Evolutionary conservation across 768 basidiomycete species (phyloP), one percentile per base, ranked within the genome.

Genomic region (Rickenella mellea): DNA sequence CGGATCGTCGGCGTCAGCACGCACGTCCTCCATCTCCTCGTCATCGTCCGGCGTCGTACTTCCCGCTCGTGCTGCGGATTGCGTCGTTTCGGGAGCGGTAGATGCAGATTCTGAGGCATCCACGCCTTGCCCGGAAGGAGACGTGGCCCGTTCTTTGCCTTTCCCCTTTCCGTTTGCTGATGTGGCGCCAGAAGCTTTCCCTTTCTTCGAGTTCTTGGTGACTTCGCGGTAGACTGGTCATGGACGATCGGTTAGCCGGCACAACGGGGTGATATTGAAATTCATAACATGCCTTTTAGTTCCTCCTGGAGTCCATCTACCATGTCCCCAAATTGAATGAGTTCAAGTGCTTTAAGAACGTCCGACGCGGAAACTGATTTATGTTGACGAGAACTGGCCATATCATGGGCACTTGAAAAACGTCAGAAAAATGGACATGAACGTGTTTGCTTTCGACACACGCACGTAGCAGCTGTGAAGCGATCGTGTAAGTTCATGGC

Each of bases 301-400:
- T 90, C 86, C 0, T 53, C 61, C 46, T 82, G 76, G 3, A 88
- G 66, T 31, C 65, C 63, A 26, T 75, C 72, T 0, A 78, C 72
- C 31, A 88, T 63, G 54, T 88, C 84, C 2, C 76, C 74, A 44
- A 90, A 80, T 49, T 88, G 81, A 27, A 88, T 72, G 42, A 75
- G 64, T 54, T 90, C 87, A 7, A 92, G 70, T 0, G 87, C 92
- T 55, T 83, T 87, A 47, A 93, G 74, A 0, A 96, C 88, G 55
- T 94, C 92, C 0, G 89, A 80, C 0, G 89, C 88, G 5, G 88
- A 83, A 31, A 93, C 84, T 44, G 83, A 84, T 60, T 90, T 92
- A 59, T 87, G 87, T 44, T 86, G 82, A 48, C 86, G 82, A 2
- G 80, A 76, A n/a, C 68, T 61, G 0, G 92, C 87, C 14, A 92